Evolutionary conservation across 495 filamentous ascomycete genomes (phyloP).

Genomic region (Hypomontagnella monticulosa): DNA sequence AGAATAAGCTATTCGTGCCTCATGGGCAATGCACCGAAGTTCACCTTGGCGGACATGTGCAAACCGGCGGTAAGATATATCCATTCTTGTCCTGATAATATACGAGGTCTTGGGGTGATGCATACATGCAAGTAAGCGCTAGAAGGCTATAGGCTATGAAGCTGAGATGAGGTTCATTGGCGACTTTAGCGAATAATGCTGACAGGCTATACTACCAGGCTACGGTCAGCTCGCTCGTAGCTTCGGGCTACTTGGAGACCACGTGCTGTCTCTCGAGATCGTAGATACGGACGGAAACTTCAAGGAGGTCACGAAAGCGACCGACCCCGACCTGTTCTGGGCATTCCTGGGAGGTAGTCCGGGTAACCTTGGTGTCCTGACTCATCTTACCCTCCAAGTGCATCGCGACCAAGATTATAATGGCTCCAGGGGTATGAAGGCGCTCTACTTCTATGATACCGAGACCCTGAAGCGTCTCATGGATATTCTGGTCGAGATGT

Average conservation of each 20-base stretch:
- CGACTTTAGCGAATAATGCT: neutral
- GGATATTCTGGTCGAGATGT: slow-evolving; percentile 52
- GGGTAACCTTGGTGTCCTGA: slow-evolving; percentile 55
- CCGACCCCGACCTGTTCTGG: slow-evolving; percentile 52
- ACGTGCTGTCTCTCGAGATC: slow-evolving; percentile 51
- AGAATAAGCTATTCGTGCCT: slow-evolving; percentile 53
- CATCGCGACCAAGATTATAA: slow-evolving; percentile 51
- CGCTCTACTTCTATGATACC: slow-evolving; percentile 46
- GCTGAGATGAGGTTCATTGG: no score
- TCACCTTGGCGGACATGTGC: slow-evolving; percentile 54
- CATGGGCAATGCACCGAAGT: slow-evolving; percentile 56
- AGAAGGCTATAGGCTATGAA: no score
- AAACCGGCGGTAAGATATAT: slow-evolving; percentile 48
- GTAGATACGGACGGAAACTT: slow-evolving; percentile 50
- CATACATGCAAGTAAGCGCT: no score
- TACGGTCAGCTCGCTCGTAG: slow-evolving; percentile 53
- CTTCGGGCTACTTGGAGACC: slow-evolving; percentile 56
- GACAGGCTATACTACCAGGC: slow-evolving; percentile 25
- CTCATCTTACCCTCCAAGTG: slow-evolving; percentile 53
- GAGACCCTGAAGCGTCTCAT: slow-evolving; percentile 46
- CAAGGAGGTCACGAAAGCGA: slow-evolving; percentile 50
- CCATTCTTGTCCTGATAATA: neutral
- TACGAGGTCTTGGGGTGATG: neutral
- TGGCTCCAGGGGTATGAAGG: slow-evolving; percentile 49
- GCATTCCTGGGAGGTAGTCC: slow-evolving; percentile 56